Evolutionary conservation across 371 early-diverging fungal species (phyloP).

Genomic region (Nematocida major): DNA sequence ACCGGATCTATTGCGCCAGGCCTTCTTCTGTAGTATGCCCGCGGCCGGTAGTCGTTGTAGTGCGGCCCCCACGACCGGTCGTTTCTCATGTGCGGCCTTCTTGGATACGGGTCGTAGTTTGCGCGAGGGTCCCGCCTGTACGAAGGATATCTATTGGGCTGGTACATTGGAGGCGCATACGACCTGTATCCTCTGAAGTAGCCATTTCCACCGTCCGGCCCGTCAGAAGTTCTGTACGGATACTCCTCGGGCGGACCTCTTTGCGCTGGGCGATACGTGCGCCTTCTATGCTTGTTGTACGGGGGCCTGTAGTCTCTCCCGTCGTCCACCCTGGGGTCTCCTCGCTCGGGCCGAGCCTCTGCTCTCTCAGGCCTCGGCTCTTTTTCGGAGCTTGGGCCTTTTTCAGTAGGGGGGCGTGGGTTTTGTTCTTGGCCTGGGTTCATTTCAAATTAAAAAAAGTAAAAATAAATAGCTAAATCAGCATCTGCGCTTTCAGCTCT

Average conservation of each 20-base stretch:
- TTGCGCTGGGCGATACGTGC: background rate
- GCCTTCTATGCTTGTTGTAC: background rate
- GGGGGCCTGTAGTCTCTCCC: background rate
- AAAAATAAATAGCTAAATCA: constrained; percentile 39
- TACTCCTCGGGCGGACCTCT: constrained; percentile 34
- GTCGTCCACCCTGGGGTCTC: background rate
- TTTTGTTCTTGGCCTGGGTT: background rate
- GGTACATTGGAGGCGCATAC: background rate
- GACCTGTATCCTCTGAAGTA: constrained; percentile 11
- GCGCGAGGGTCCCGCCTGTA: background rate
- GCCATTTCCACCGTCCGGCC: background rate
- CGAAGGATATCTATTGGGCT: background rate
- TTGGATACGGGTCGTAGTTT: background rate
- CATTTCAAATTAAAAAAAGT: constrained; percentile 35
- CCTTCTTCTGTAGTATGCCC: constrained; percentile 5
- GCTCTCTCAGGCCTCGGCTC: too few species aligned
- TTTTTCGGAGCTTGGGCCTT: background rate
- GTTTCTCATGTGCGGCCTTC: background rate
- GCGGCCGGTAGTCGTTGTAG: background rate
- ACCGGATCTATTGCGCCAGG: background rate
- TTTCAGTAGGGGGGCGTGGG: background rate
- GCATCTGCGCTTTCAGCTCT: background rate
- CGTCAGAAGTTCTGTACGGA: background rate
- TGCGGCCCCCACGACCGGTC: background rate
- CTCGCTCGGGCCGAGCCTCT: too few species aligned